Base-by-base conservation (phyloP, 805 yeast species). In the Ogataea ganodermae region DNA sequence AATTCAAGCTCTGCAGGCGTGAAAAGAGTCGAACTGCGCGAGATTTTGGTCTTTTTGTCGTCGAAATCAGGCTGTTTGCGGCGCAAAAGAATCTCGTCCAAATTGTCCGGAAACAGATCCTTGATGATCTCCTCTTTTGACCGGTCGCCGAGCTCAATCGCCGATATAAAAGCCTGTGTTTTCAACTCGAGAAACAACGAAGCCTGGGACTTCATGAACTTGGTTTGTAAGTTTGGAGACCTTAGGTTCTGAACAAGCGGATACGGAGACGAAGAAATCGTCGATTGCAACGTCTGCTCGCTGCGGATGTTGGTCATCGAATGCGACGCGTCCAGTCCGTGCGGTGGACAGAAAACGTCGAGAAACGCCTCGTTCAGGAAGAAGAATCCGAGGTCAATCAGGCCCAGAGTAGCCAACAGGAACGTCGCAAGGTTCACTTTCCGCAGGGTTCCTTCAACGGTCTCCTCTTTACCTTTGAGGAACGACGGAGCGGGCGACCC, bases 141-240 rank as follows among this genome's bases (percentile, higher is more conserved):
- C 54, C 86, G 72, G 45, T 81, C 74, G n/a, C 72, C 73, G 1
- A 83, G 74, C 59, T 85, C 88, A 50, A 91, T 66, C 0, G 96
- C 96, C 1, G 97, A 84, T 17, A 94, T 90, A 61, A 82, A 94
- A 0, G 97, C 96, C 66, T 94, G 99, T 0, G 99, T 94, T 64
- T 94, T 94, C 62, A 94, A 75, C 56, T 94, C 97, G 32, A 94
- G 72, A 56, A 76, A 89, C 42, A 94, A 68, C 10, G 80, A 81
- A 0, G 94, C 90, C 57, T 89, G 97, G 8, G 86, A 80, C 63
- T 90, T 90, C 49, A 89, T 70, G 35, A 94, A 70, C 56, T 68
- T 68, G 3, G 70, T 65, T 36, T 61, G 60, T 14, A 51, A 52
- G 28, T 52, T 51, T 13, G 59, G 62, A 12, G 52, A 39, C 17